A percentile compares a stretch with the other conserved stretches of the same genome.
Conservation (phyloP, 495 filamentous ascomycete species). For the Penicillium steckii region DNA sequence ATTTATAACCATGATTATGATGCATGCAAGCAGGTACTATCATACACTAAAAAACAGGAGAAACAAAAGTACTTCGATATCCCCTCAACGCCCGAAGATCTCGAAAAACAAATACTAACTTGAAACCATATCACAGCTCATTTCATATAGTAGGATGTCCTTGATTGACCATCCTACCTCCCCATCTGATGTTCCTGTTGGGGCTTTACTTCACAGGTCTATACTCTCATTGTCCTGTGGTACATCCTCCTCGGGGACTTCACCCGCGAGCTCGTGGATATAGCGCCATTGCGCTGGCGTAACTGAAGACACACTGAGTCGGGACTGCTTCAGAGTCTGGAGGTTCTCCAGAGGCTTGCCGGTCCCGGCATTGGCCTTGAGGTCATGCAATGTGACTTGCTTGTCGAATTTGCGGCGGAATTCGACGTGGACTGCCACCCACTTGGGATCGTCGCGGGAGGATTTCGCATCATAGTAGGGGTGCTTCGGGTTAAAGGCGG, state of each 20-base stretch:
- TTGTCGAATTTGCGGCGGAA: constrained; percentile 78
- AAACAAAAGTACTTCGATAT: too few relatives aligned
- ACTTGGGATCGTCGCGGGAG: constrained; percentile 74
- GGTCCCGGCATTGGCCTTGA: constrained; percentile 59
- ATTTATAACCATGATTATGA: neutral
- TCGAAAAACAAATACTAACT: constrained; percentile 3
- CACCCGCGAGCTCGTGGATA: constrained; percentile 54
- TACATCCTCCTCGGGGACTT: constrained; percentile 14
- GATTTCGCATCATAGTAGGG: constrained; percentile 83
- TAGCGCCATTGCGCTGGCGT: constrained; percentile 74
- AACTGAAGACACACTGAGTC: constrained; percentile 84
- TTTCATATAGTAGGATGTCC: too few relatives aligned
- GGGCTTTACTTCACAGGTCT: too few relatives aligned
- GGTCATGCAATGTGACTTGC: constrained; percentile 69
- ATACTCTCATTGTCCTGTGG: neutral
- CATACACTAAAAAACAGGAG: too few relatives aligned
- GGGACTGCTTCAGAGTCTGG: constrained; percentile 74
- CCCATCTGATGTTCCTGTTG: too few relatives aligned
- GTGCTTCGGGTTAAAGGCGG: constrained; percentile 71
- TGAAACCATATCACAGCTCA: too few relatives aligned
- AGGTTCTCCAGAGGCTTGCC: constrained; percentile 73
- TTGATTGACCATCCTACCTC: too few relatives aligned
- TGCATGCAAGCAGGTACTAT: too few relatives aligned
- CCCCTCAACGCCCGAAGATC: constrained; percentile 7
- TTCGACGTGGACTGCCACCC: constrained; percentile 84